Base-by-base conservation (phyloP, 139 green algal species). In the Coccomyxa sp. region DNA sequence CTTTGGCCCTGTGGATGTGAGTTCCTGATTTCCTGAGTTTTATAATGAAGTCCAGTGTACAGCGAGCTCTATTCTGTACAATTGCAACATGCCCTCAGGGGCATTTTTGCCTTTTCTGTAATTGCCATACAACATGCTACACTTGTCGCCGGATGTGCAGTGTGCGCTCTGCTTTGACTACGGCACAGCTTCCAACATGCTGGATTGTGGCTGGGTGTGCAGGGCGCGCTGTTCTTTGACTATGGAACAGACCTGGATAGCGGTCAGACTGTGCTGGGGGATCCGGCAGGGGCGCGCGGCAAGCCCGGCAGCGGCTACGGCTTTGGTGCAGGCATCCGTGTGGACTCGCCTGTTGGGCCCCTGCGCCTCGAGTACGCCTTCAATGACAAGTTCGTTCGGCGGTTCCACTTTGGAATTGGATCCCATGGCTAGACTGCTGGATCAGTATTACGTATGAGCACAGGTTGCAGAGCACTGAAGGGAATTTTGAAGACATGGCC, bases 331-430 rank as follows among this genome's bases (percentile, higher is more conserved):
- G 97, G 97, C 31, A 86, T 99, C 18, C 84, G 95, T 0, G 82
- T 99, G 14, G 95, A 98, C 81, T 95, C 93, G 0, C 96, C 97
- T 7, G 89, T 99, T 74, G 96, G 96, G 0, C 95, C 97, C 3
- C 86, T 99, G 78, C 87, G 97, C 17, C 88, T 99, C 13, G 97
- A 99, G 90, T 99, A 98, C 87, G 97, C 95, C 0, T 96, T 93
- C 89, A 99, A 98, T 77, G 93, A 96, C 79, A 59, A 88, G 17
- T 79, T 87, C 13, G 67, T 84, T n/a, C 82, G 91, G 14, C 91
- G 96, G 13, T 98, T 98, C 87, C 97, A 99, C 84, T 93, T 99
- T 25, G 96, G 96, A 58, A 94, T 99, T 18, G 96, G 95, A 0
- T 91, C 78, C 17, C 85, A 90, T 80, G 78, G 79, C 18, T 67